These are phyloP conservation scores for Balamuthia mandrillaris DNA, from an alignment of 208 protist genomes.

Conservation along the genomic window DNA sequence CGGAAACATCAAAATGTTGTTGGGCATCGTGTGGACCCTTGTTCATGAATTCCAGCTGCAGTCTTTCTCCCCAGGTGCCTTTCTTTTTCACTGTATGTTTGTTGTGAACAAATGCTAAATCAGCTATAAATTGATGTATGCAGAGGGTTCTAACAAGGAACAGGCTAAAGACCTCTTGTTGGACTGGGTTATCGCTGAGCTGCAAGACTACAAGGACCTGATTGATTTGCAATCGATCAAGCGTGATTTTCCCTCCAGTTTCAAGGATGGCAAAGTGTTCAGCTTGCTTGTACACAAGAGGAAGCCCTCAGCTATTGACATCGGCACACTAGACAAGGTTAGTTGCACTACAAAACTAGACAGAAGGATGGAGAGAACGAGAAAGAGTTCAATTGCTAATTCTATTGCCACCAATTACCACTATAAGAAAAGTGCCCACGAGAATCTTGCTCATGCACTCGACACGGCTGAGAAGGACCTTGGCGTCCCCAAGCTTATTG, in stretches of 20 bases:
- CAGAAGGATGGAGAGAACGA: too few species aligned
- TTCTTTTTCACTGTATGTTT: too few species aligned
- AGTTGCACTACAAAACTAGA: too few species aligned
- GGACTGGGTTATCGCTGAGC: slow-evolving; percentile 1
- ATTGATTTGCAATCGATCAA: neutral
- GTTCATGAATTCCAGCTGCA: slow-evolving; percentile 39
- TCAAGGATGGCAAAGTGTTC: slow-evolving; percentile 15
- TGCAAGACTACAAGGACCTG: neutral
- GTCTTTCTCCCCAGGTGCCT: too few species aligned
- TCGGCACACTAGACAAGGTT: neutral
- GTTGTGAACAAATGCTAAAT: too few species aligned
- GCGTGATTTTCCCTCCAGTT: slow-evolving; percentile 13
- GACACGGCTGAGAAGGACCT: slow-evolving; percentile 19
- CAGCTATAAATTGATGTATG: too few species aligned
- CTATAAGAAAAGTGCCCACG: too few species aligned
- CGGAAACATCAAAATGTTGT: slow-evolving; percentile 16
- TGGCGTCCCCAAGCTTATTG: neutral
- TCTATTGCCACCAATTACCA: too few species aligned
- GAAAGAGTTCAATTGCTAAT: too few species aligned
- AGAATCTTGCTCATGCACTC: neutral
- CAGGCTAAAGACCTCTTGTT: neutral
- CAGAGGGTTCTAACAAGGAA: neutral
- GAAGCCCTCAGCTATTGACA: neutral
- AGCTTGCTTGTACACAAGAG: slow-evolving; percentile 23
- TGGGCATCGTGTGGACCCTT: slow-evolving; percentile 36